phyloP scores from a whole-genome alignment of 1,284 basidiomycete species.

The Afroboletus lepidellus region DNA sequence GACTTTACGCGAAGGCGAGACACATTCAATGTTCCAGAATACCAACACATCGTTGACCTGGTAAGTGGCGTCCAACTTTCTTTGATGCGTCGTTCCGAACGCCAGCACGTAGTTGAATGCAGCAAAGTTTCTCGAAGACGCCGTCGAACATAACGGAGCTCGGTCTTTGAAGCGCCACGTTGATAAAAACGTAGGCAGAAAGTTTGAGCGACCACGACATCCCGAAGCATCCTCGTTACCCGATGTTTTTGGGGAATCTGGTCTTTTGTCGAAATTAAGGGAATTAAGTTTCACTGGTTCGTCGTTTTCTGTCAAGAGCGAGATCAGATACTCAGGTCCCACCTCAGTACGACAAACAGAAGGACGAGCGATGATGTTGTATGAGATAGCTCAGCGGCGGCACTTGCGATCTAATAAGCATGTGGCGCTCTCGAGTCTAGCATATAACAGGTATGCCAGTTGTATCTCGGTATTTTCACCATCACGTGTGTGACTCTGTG shows the following conservation, averaged over 20 bases:
- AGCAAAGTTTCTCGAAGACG: conserved; percentile 27
- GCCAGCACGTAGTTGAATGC: conserved; percentile 28
- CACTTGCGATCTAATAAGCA: conserved; percentile 22
- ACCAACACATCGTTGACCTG: conserved; percentile 23
- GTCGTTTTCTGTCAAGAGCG: not conserved
- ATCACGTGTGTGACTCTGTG: conserved; percentile 7
- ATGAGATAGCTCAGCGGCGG: conserved; percentile 40
- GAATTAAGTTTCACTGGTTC: conserved; percentile 28
- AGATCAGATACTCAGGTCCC: not conserved
- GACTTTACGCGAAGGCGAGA: conserved; percentile 28
- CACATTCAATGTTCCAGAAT: conserved; percentile 3
- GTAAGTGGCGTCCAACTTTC: conserved; percentile 16
- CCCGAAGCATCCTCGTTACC: not conserved
- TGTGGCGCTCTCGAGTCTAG: conserved; percentile 32
- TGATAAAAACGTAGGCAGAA: conserved; percentile 4
- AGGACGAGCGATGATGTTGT: conserved; percentile 44
- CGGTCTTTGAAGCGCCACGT: not conserved
- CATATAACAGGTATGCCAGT: conserved; percentile 58
- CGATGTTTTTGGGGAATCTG: not conserved
- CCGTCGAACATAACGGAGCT: conserved; percentile 13
- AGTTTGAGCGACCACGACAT: not conserved
- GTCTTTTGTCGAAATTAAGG: conserved; percentile 16
- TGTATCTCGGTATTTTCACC: not conserved
- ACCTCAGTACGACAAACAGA: conserved; percentile 48
- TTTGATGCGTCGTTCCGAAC: not conserved